A percentile compares a stretch with the other conserved stretches of the same genome.
These are phyloP conservation scores for Nyctanthes arbortristis DNA, from an alignment of 257 asterid genomes.

Conservation along the genomic window DNA sequence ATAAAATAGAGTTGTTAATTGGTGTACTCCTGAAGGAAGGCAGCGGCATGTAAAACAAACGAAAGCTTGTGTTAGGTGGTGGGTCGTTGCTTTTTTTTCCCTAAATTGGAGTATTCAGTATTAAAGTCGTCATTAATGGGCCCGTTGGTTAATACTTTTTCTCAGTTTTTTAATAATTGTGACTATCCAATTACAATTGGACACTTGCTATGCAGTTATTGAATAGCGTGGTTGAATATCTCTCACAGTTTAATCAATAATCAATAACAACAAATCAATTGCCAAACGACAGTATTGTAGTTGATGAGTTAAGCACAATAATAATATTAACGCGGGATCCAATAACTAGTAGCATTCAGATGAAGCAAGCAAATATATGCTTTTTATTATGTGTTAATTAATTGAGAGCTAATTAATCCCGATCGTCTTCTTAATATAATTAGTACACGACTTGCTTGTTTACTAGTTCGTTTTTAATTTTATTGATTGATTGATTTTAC, in stretches of 20 bases:
- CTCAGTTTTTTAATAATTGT: not conserved
- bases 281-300: not conserved
- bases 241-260: conserved; percentile 17
- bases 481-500: too few relatives aligned
- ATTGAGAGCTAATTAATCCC: too few relatives aligned
- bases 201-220: not conserved
- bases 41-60: too few relatives aligned
- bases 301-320: not conserved
- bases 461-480: too few relatives aligned
- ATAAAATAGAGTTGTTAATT: too few relatives aligned
- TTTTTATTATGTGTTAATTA: too few relatives aligned
- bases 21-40: too few relatives aligned
- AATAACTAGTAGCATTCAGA: not conserved
- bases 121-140: not conserved
- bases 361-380: too few relatives aligned
- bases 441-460: too few relatives aligned
- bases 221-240: conserved; percentile 24
- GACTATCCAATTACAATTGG: not conserved
- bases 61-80: not conserved
- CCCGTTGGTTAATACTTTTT: not conserved
- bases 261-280: conserved; percentile 8
- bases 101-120: too few relatives aligned
- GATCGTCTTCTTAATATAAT: too few relatives aligned
- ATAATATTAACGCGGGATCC: not conserved
- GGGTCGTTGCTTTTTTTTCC: too few relatives aligned